Percentiles rank a stretch among this genome's conserved stretches.
phyloP scores from a whole-genome alignment of 176 grass and related monocot genomes.

The Hyparrhenia diplandra region DNA sequence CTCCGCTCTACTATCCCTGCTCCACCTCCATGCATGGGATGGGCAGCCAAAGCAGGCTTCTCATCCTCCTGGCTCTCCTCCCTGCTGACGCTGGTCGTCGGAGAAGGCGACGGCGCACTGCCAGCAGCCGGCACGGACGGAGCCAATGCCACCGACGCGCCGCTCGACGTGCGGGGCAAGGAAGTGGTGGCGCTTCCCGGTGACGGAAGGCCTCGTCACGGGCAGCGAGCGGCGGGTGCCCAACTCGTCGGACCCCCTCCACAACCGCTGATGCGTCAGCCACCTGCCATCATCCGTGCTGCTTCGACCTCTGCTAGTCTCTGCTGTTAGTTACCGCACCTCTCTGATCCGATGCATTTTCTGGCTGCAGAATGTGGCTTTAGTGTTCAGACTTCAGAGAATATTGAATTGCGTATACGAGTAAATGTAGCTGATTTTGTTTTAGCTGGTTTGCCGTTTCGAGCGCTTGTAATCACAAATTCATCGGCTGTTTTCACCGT shows the following conservation, averaged over 20 bases:
- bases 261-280: constrained; percentile 56
- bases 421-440: constrained; percentile 30
- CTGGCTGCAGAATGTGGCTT: constrained; percentile 19
- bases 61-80: constrained; percentile 24
- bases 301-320: neutral
- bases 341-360: neutral
- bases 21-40: constrained; percentile 30
- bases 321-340: neutral
- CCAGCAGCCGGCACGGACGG: neutral
- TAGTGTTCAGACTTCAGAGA: neutral
- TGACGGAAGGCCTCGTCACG: constrained; percentile 44
- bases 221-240: constrained; percentile 71
- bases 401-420: constrained; percentile 18
- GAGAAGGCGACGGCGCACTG: neutral
- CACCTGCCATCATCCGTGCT: neutral
- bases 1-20: neutral
- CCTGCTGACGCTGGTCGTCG: constrained; percentile 33
- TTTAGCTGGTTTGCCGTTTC: neutral
- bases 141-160: neutral
- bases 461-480: constrained; percentile 23
- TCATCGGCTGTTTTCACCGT: neutral
- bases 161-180: constrained; percentile 35
- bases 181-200: constrained; percentile 41
- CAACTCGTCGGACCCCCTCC: constrained; percentile 80
- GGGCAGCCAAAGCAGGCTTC: constrained; percentile 38